A percentile compares a stretch with the other conserved stretches of the same genome.
These are phyloP conservation scores for Margaritispora aquatica DNA, from an alignment of 495 filamentous ascomycete genomes.

Conservation along the genomic window DNA sequence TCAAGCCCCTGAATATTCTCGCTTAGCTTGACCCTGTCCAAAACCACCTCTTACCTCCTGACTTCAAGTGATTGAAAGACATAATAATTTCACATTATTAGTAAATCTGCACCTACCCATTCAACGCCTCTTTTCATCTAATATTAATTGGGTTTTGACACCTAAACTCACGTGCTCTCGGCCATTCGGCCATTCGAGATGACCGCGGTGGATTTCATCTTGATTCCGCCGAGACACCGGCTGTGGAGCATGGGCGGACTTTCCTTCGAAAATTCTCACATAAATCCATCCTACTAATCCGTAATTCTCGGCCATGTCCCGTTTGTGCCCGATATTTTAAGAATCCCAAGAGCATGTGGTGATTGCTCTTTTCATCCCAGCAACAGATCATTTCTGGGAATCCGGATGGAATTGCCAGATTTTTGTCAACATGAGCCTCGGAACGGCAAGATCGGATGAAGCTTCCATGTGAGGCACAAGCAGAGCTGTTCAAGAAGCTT, in stretches of 20 bases:
- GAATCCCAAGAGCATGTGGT: not conserved
- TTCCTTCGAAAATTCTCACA: not conserved
- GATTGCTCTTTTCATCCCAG: not conserved
- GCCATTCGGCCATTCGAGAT: not conserved
- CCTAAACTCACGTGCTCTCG: not conserved
- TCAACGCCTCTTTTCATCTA: too few species aligned
- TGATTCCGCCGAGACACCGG: not conserved
- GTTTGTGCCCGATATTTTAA: not conserved
- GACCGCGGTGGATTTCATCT: too few species aligned
- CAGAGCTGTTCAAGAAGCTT: not conserved
- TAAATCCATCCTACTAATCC: not conserved
- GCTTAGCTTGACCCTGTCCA: too few species aligned
- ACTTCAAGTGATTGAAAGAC: too few species aligned
- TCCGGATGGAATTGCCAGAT: not conserved
- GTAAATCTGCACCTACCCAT: too few species aligned
- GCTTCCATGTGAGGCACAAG: not conserved
- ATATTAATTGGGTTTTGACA: not conserved
- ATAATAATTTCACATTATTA: too few species aligned
- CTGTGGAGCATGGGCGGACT: too few species aligned
- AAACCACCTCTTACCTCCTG: too few species aligned
- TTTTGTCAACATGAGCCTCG: not conserved
- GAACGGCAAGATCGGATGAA: slow-evolving; percentile 2
- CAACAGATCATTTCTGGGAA: not conserved
- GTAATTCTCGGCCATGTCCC: not conserved
- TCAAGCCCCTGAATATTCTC: too few species aligned